Conservation (phyloP, 441 rosid genomes). For the Croton setiger region DNA sequence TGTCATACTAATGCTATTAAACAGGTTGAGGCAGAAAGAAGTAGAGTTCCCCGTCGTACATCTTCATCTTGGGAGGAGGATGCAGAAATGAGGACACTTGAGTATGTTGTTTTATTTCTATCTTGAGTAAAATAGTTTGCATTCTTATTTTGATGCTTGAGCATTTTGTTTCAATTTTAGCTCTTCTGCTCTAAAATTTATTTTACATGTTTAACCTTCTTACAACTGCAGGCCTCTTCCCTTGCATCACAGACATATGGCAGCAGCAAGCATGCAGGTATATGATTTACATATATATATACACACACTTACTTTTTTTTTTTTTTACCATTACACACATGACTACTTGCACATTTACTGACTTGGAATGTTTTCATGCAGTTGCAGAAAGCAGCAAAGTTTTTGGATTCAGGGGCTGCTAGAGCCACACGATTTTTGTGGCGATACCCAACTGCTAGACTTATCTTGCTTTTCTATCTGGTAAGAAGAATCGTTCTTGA, state of each 20-base stretch:
- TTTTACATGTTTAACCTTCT: constrained; percentile 9
- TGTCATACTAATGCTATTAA: constrained; percentile 14
- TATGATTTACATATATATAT: not conserved
- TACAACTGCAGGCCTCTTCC: constrained; percentile 80
- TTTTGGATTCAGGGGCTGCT: constrained; percentile 91
- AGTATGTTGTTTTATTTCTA: constrained; percentile 53
- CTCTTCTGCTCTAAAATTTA: not conserved
- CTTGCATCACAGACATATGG: constrained; percentile 89
- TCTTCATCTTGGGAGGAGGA: constrained; percentile 94
- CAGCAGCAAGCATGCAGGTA: constrained; percentile 79
- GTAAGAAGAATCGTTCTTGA: constrained; percentile 36
- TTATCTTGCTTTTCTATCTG: constrained; percentile 76
- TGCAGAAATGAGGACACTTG: constrained; percentile 85
- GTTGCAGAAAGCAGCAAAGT: constrained; percentile 92
- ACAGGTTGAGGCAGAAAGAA: constrained; percentile 90
- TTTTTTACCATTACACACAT: too few species aligned
- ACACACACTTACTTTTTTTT: not conserved
- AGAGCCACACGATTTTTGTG: constrained; percentile 96
- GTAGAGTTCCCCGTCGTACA: constrained; percentile 69
- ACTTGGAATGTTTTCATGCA: constrained; percentile 26
- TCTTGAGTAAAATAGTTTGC: constrained; percentile 2
- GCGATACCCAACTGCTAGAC: constrained; percentile 95
- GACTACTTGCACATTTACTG: constrained; percentile 7
- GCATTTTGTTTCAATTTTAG: constrained; percentile 12
- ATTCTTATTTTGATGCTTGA: constrained; percentile 13